Base-by-base conservation (phyloP, 2,329 filamentous ascomycete species). In the Fusarium goolgardi region DNA sequence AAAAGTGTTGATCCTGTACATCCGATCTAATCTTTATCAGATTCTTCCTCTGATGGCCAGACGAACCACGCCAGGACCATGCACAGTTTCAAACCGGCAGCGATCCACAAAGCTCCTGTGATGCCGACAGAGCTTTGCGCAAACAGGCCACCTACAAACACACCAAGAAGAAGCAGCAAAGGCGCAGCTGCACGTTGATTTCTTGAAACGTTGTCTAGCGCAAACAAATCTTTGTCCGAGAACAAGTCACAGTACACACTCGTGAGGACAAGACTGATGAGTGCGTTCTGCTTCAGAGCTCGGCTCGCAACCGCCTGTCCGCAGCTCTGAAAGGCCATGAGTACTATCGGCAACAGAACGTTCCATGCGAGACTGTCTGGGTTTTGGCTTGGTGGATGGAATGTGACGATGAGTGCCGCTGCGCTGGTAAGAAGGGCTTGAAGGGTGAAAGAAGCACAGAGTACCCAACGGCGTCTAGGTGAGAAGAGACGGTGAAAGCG, bases 171-270 rank as follows among this genome's bases (percentile, higher is more conserved):
- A 3, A 87, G 78, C 53, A 85, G 73, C 18, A 83, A 54, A 11
- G 85, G 84, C 1, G 85, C 85, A 0, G 77, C 81, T 0, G 81
- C 75, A 47, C 86, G 76, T 34, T 83, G 80, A 66, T 87, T 86
- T 41, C 85, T 75, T 74, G 85, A 81, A 8, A 76, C 76, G 61
- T 87, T 87, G 29, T 76, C 67, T 7, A 75, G 37, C 2, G 75
- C 56, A 34, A 87, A 83, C 10, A 87, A 71, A 32, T 83, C 77
- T 49, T 79, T 77, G 59, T 93, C 91, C 2, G 89, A 90, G 70
- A 93, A 93, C 21, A 95, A 75, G 75, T 95, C 92, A 74, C 91
- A 94, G 79, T 94, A 95, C 61, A 92, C 88, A 75, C 90, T 93
- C 2, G 92, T 95, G 69, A 96, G 79, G 9, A 94, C 92, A 10